Conservation (phyloP, 345 rosid species). For the Laguncularia racemosa region DNA sequence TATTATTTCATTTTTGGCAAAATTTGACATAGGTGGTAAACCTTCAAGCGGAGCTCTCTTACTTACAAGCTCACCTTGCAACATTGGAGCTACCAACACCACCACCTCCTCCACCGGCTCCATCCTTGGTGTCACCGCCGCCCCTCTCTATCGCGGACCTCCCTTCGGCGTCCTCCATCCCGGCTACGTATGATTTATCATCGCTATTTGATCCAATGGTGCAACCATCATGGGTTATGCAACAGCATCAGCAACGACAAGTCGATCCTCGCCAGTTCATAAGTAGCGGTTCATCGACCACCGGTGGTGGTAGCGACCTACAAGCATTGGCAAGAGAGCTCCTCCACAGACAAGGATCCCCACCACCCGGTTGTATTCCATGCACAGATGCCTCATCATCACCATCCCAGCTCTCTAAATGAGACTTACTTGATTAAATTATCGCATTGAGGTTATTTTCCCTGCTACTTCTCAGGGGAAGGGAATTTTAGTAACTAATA, state of each 20-base stretch:
- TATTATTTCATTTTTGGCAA: no score
- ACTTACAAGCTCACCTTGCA: slow-evolving; percentile 65
- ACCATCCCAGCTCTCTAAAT: slow-evolving; percentile 35
- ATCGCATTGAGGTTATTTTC: slow-evolving; percentile 21
- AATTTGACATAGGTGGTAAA: slow-evolving; percentile 45
- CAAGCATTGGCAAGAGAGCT: slow-evolving; percentile 80
- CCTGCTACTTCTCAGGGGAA: neutral
- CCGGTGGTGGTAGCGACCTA: slow-evolving; percentile 45
- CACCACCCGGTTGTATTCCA: slow-evolving; percentile 22
- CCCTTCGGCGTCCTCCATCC: slow-evolving; percentile 47
- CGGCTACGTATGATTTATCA: slow-evolving; percentile 51
- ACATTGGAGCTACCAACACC: slow-evolving; percentile 51
- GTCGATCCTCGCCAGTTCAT: slow-evolving; percentile 57
- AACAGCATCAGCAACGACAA: slow-evolving; percentile 19
- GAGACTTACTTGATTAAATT: slow-evolving; percentile 23
- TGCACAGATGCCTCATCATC: slow-evolving; percentile 43
- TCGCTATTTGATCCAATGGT: slow-evolving; percentile 66
- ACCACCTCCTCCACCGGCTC: slow-evolving; percentile 36
- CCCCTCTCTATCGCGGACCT: slow-evolving; percentile 71
- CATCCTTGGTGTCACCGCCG: slow-evolving; percentile 15
- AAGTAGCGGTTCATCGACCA: slow-evolving; percentile 24
- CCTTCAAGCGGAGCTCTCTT: slow-evolving; percentile 84
- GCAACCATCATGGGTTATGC: slow-evolving; percentile 54
- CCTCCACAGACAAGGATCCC: slow-evolving; percentile 59
- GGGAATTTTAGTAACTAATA: neutral